Evolutionary conservation across 192 early-diverging fungal genomes (phyloP).

Genomic region (Thamnidium elegans): DNA sequence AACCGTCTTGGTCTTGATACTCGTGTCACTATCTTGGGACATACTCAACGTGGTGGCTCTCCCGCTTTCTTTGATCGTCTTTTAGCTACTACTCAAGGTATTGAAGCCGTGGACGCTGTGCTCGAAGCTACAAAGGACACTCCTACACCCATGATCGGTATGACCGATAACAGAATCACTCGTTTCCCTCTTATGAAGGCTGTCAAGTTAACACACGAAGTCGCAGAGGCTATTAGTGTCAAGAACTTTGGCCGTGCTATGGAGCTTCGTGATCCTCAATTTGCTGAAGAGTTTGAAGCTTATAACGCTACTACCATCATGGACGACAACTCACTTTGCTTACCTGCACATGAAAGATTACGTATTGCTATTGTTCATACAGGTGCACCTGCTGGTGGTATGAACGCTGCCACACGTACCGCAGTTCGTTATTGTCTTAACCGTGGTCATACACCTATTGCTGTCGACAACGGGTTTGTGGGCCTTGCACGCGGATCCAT

Average conservation of each 20-base stretch:
- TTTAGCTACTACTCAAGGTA: slow-evolving; percentile 91
- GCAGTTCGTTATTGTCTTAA: slow-evolving; percentile 82
- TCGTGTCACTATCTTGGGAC: slow-evolving; percentile 90
- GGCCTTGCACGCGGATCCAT: slow-evolving; percentile 85
- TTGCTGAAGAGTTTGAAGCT: slow-evolving; percentile 61
- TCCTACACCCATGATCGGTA: slow-evolving; percentile 93
- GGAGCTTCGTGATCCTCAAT: slow-evolving; percentile 84
- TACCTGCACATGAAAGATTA: slow-evolving; percentile 49
- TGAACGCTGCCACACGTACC: slow-evolving; percentile 93
- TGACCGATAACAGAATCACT: slow-evolving; percentile 85
- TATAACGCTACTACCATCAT: slow-evolving; percentile 59
- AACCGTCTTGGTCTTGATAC: slow-evolving; percentile 83
- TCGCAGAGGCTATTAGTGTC: slow-evolving; percentile 75
- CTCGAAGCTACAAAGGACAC: slow-evolving; percentile 76
- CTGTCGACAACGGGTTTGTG: slow-evolving; percentile 88
- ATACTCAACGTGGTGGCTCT: slow-evolving; percentile 92
- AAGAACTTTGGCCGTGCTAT: slow-evolving; percentile 91
- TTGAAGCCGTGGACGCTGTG: slow-evolving; percentile 92
- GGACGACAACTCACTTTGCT: slow-evolving; percentile 33
- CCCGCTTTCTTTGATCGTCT: slow-evolving; percentile 91
- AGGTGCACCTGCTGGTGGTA: slow-evolving; percentile 95
- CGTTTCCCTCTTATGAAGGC: slow-evolving; percentile 88
- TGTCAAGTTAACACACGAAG: slow-evolving; percentile 83
- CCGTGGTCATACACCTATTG: slow-evolving; percentile 85
- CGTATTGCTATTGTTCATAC: slow-evolving; percentile 91